Percentiles rank a stretch among this genome's conserved stretches.
Conservation (phyloP, 2,329 filamentous ascomycete genomes). For the Mycocentrospora acerina region DNA sequence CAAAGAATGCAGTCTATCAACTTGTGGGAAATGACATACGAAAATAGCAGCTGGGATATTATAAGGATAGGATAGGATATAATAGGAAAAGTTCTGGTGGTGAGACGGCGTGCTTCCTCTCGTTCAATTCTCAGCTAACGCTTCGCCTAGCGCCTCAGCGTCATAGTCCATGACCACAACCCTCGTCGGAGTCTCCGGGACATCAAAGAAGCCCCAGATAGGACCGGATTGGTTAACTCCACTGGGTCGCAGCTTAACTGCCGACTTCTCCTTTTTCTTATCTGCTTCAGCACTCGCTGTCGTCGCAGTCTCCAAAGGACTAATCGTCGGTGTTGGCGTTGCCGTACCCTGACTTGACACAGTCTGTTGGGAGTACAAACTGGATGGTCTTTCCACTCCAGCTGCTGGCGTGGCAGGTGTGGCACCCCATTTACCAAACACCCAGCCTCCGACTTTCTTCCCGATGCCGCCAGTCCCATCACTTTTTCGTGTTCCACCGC, state of each 20-base stretch:
- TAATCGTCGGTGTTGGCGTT: neutral
- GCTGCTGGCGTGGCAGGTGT: conserved; percentile 45
- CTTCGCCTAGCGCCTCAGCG: conserved; percentile 41
- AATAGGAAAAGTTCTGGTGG: no score
- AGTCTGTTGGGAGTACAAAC: conserved; percentile 25
- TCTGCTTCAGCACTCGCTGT: conserved; percentile 1
- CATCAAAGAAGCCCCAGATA: conserved; percentile 43
- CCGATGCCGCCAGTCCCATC: conserved; percentile 40
- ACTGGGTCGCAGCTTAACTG: conserved; percentile 26
- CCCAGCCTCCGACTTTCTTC: conserved; percentile 65
- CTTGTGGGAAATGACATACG: no score
- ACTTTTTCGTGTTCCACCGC: conserved; percentile 15
- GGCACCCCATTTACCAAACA: conserved; percentile 63
- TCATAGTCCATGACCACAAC: conserved; percentile 41
- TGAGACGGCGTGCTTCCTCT: no score
- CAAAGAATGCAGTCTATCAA: no score
- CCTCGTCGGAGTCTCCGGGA: conserved; percentile 35
- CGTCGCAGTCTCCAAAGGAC: no score
- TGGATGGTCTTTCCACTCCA: conserved; percentile 10
- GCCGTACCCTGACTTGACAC: conserved; percentile 15
- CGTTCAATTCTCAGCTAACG: conserved; percentile 37
- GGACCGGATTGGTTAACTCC: conserved; percentile 44
- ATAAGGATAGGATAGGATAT: no score
- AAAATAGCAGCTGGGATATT: no score
- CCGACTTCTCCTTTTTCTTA: conserved; percentile 16